A percentile compares a stretch with the other conserved stretches of the same genome.
Conservation (phyloP, 192 early-diverging fungal genomes). For the Entomortierella lignicola region DNA sequence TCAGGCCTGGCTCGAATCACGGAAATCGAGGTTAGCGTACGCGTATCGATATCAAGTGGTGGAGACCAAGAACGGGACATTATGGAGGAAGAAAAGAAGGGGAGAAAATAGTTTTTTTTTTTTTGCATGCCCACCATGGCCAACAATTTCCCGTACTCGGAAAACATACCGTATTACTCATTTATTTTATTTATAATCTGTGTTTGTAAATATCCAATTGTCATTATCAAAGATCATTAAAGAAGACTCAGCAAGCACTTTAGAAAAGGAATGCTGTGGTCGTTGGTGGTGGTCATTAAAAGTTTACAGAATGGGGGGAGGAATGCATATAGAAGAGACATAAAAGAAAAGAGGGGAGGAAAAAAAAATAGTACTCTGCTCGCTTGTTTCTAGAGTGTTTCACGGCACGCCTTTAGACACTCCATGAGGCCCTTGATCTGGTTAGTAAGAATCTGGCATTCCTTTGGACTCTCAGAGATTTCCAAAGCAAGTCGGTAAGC, state of each 20-base stretch:
- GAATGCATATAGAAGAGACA: no score
- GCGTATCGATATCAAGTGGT: slow-evolving; percentile 33
- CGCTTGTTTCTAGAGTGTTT: slow-evolving; percentile 21
- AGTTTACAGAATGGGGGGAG: no score
- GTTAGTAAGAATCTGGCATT: slow-evolving; percentile 31
- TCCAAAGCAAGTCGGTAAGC: slow-evolving; percentile 39
- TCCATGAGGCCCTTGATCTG: slow-evolving; percentile 54
- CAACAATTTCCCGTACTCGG: no score
- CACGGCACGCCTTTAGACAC: slow-evolving; percentile 49
- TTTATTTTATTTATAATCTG: no score
- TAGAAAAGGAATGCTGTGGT: no score
- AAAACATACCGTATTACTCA: no score
- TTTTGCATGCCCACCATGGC: no score
- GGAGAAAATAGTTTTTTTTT: background rate
- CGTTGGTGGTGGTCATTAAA: background rate
- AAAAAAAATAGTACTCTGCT: no score
- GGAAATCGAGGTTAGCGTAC: slow-evolving; percentile 19
- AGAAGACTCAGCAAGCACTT: no score
- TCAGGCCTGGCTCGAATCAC: slow-evolving; percentile 27
- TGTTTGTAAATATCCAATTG: no score
- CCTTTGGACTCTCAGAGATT: slow-evolving; percentile 41
- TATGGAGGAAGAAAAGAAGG: background rate
- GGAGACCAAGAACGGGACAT: slow-evolving; percentile 30
- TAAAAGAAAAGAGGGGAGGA: background rate
- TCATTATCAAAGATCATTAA: no score